Evolutionary conservation across 192 early-diverging fungal species (phyloP).

Genomic region (Backusella sp.): DNA sequence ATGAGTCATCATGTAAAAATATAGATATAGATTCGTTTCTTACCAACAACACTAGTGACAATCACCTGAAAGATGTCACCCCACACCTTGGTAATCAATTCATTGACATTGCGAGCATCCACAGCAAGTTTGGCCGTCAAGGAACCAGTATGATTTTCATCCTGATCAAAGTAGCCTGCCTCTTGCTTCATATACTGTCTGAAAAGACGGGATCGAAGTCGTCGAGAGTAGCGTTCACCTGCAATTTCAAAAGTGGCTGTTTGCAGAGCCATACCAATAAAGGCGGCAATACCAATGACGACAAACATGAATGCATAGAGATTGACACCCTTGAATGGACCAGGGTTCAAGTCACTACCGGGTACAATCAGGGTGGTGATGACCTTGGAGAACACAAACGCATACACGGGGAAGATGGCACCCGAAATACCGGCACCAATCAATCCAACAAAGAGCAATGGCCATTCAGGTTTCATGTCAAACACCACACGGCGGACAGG

Average conservation of each 20-base stretch:
- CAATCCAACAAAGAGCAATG: slow-evolving; percentile 51
- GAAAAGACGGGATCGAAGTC: slow-evolving; percentile 49
- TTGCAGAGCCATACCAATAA: slow-evolving; percentile 9
- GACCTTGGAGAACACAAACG: slow-evolving; percentile 51
- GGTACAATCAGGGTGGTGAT: slow-evolving; percentile 48
- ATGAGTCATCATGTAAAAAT: not conserved
- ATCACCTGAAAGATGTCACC: slow-evolving; percentile 33
- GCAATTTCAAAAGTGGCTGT: slow-evolving; percentile 18
- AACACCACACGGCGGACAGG: slow-evolving; percentile 53
- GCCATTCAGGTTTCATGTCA: slow-evolving; percentile 55
- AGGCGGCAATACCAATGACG: slow-evolving; percentile 16
- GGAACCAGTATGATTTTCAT: slow-evolving; percentile 70
- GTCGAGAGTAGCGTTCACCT: slow-evolving; percentile 21
- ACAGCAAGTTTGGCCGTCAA: slow-evolving; percentile 75
- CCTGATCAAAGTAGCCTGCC: slow-evolving; percentile 81
- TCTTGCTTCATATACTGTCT: slow-evolving; percentile 76
- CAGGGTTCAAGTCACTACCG: slow-evolving; percentile 10
- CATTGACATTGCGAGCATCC: slow-evolving; percentile 60
- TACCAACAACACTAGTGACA: slow-evolving; percentile 28
- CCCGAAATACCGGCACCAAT: slow-evolving; percentile 67
- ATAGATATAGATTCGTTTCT: too few species aligned
- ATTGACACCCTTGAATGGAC: slow-evolving; percentile 25
- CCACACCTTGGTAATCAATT: slow-evolving; percentile 55
- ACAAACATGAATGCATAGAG: slow-evolving; percentile 25
- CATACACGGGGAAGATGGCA: slow-evolving; percentile 73